Base-by-base conservation (phyloP, 352 stramenopile species). In the Phytophthora brassicae region DNA sequence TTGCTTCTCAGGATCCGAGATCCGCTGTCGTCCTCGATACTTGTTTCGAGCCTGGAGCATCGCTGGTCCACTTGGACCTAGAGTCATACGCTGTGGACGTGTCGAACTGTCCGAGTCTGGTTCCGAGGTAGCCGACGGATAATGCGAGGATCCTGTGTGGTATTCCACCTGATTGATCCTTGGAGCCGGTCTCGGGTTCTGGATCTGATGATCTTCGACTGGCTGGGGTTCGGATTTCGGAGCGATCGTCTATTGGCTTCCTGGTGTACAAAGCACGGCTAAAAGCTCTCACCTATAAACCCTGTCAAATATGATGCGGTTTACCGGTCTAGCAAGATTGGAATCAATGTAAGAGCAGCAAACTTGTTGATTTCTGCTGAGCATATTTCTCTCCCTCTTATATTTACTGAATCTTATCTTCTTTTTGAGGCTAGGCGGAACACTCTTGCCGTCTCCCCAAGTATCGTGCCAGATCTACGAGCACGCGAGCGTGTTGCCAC, bases 401-500 rank as follows among this genome's bases (percentile, higher is more conserved):
- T 28, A 19, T 11, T 60, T 51, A 26, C 50, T n/a, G 38, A 44
- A 43, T 31, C 39, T 51, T 16, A 51, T 38, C 52, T 51, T 51
- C 11, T 51, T 60, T 28, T 59, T 60, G 17, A 43, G 13, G 2
- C 14, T 20, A 19, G 41, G 19, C 0, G 52, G 28, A 24, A 60
- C 43, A 14, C 7, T 36, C 7, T 51, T 50, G 20, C 31, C 60
- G 41, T 60, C 24, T n/a, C 47, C 42, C 60, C 60, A 59, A 9
- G 9, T 43, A 2, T 61, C 39, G 22, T 59, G 54, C 54, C 53
- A 60, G 5, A 69, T 24, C 13, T 63, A 22, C 6, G 9, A 31
- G 16, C 49, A 65, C 0, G 47, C 57, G 24, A 31, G 33, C 16
- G 42, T 60, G 48, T 65, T 56, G 3, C 39, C 41, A 14, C 20